phyloP scores from a whole-genome alignment of 192 early-diverging fungal genomes.

The Backusella tuberculispora region DNA sequence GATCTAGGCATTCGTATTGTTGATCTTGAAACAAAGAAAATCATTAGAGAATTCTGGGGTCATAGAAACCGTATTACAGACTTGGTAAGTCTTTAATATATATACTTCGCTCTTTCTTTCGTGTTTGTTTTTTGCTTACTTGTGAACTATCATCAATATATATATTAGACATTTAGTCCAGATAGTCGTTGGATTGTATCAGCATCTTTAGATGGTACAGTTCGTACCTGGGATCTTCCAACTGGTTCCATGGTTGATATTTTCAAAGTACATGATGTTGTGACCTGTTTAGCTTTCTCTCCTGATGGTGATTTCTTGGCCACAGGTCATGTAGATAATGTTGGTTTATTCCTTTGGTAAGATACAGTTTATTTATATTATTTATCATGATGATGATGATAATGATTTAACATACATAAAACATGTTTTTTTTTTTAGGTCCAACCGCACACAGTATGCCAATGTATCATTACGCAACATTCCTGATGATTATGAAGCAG shows the following conservation, averaged over 20 bases:
- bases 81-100: conserved; percentile 56
- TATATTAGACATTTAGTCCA: conserved; percentile 75
- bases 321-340: conserved; percentile 88
- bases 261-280: conserved; percentile 75
- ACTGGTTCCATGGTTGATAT: conserved; percentile 88
- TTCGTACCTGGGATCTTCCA: conserved; percentile 97
- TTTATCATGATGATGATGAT: too few relatives aligned
- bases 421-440: conserved; percentile 39
- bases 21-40: conserved; percentile 78
- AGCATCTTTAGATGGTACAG: conserved; percentile 78
- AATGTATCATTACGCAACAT: conserved; percentile 74
- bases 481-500: conserved; percentile 53
- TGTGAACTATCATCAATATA: neutral
- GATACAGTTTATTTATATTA: neutral
- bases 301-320: conserved; percentile 92
- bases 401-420: neutral
- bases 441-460: conserved; percentile 80
- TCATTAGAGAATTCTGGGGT: conserved; percentile 90
- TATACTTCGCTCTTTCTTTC: too few relatives aligned
- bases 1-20: conserved; percentile 88
- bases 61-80: conserved; percentile 89
- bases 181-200: conserved; percentile 94
- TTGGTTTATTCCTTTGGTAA: conserved; percentile 91
- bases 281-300: conserved; percentile 87
- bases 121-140: conserved; percentile 21